Evolutionary conservation across 148 eudicot species (phyloP), one percentile per base, ranked within the genome.

Genomic region (Linanthus parryae): DNA sequence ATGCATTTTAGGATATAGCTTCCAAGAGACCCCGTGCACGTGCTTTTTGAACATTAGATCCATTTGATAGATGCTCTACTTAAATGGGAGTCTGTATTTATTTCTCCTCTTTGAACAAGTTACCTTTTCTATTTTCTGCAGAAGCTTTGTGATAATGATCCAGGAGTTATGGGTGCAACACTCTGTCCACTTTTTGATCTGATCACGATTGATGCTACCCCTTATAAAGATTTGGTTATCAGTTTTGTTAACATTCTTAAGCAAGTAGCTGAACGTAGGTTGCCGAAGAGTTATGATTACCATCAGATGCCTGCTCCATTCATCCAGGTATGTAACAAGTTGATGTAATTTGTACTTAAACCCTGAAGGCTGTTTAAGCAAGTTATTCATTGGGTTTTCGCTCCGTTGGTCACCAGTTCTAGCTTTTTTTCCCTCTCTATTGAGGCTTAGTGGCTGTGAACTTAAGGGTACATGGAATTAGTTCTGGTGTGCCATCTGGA

Each of bases 281-380:
- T 94, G 70, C 96, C 96, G 13, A 88, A 88, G 75, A 78, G 80
- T 67, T 94, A 84, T 58, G 99, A 88, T 69, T 94, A 94, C 74
- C 99, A 88, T 76, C 99, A 88, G 67, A 84, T 88, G 83, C 99
- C 96, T 51, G 99, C 99, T 76, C 99, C 99, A 58, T 94, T 94
- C 67, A 80, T 94, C 64, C 99, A 94, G 88, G 99, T 76, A 61
- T 43, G 61, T 39, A 50, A 25, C 24, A n/a, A n/a, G n/a, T n/a
- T n/a, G n/a, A n/a, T n/a, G n/a, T n/a, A n/a, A n/a, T n/a, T n/a
- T n/a, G n/a, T n/a, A n/a, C n/a, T n/a, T n/a, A n/a, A n/a, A n/a
- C n/a, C n/a, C n/a, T n/a, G n/a, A n/a, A n/a, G n/a, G n/a, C n/a
- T n/a, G n/a, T n/a, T n/a, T n/a, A n/a, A n/a, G n/a, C n/a, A n/a